Base-by-base conservation (phyloP, 2,329 filamentous ascomycete genomes). In the Raffaelea deltoideospora region DNA sequence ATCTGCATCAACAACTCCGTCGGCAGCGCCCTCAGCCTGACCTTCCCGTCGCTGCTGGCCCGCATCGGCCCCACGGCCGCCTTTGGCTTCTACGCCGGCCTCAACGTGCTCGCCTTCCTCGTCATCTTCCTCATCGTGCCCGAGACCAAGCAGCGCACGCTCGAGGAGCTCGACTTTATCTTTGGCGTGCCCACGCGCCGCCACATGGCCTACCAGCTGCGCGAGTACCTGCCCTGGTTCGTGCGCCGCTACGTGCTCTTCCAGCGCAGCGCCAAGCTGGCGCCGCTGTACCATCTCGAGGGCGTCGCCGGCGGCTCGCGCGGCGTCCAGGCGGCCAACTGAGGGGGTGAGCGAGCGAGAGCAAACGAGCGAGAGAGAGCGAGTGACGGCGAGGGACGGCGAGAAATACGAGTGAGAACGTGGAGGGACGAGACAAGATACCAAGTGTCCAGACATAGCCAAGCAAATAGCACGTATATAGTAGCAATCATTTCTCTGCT, bases 1-100 rank as follows among this genome's bases (percentile, higher is more conserved):
- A 75, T 80, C n/a, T 73, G 76, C 1, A 79, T 73, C 3, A 77
- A 72, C 45, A 60, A 78, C 13, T 65, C 67, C 48, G 73, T 66
- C 61, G 69, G 67, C 0, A 62, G 67, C 13, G 18, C n/a, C 17
- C 30, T 38, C 5, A n/a, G 33, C 24, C 27, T 38, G 17, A 37
- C 36, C 10, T 37, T 37, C 13, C 35, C 38, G 8, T 29, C 32
- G 4, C 24, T 41, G 13, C 35, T 36, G 20, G 14, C 15, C 5
- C 10, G 13, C 11, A 20, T 35, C 9, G 27, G 14, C 47, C 53
- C 11, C 45, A 71, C 2, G 2, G 46, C 44, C 23, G 44, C 69
- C 0, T 73, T 72, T 43, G 57, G 61, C 3, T 59, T 72, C 37
- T 75, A 74, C 44, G 61, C 69, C 0, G 64, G 60, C 1, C 61